These are phyloP conservation scores for Colletotrichum incanum DNA, from an alignment of 2,329 filamentous ascomycete genomes.

Conservation along the genomic window DNA sequence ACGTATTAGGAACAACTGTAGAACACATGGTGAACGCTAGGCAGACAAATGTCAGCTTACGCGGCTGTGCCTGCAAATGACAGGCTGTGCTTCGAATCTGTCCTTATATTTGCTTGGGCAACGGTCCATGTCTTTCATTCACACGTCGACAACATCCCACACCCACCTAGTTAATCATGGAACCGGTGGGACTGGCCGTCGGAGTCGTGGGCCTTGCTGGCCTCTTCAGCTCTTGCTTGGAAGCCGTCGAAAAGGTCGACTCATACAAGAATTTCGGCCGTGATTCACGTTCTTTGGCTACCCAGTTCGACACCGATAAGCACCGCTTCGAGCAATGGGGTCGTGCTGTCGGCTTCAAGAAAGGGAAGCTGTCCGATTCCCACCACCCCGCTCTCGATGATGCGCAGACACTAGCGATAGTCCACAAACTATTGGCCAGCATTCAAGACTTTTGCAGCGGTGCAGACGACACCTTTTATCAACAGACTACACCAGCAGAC, in stretches of 20 bases:
- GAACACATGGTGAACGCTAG: too few relatives aligned
- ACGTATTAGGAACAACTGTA: background rate
- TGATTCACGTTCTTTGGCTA: slow-evolving; percentile 41
- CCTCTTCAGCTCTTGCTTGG: too few relatives aligned
- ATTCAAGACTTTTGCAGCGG: slow-evolving; percentile 20
- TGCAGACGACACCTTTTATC: background rate
- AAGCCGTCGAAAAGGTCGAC: slow-evolving; percentile 32
- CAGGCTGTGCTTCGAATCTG: background rate
- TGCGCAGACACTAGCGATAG: background rate
- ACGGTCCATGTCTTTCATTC: too few relatives aligned
- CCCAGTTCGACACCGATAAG: slow-evolving; percentile 36
- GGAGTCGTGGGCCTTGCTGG: too few relatives aligned
- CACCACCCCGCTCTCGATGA: slow-evolving; percentile 42
- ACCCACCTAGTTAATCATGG: too few relatives aligned
- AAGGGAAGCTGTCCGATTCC: background rate
- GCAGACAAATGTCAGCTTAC: background rate
- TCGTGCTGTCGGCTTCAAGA: slow-evolving; percentile 40
- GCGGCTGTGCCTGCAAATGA: background rate
- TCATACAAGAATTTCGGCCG: slow-evolving; percentile 35
- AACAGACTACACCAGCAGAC: background rate
- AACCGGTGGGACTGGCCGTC: too few relatives aligned
- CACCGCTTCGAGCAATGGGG: slow-evolving; percentile 45
- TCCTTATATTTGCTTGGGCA: background rate
- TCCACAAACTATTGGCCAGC: slow-evolving; percentile 26
- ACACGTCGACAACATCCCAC: background rate